Evolutionary conservation across 495 filamentous ascomycete species (phyloP), one percentile per base, ranked within the genome.

Genomic region (Aspergillus incahuasiensis): DNA sequence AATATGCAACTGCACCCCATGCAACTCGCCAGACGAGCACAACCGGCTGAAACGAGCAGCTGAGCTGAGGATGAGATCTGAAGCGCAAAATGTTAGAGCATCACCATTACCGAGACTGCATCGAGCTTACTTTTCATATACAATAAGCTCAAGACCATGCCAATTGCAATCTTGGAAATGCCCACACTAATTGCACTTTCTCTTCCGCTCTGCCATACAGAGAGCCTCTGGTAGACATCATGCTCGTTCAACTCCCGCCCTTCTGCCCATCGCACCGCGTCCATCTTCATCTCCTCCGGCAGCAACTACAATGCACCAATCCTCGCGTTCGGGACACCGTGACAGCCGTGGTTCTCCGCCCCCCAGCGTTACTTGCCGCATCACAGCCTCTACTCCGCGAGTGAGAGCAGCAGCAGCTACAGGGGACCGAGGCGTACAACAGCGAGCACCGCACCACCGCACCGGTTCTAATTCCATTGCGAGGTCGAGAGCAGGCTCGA

Each of bases 31-130:
- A 47, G 85, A 89, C 34, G 86, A 91, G 49, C 94, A 98, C 69
- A 82, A 90, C 64, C 91, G 91, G 72, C 95, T 91, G 73, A 92
- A 95, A 68, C 96, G 94, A 69, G 91, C 90, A 63, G 88, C 89
- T 68, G 92, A 91, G 80, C 64, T 84, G 75, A 79, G 87, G 80
- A 63, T 84, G 75, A 79, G 87, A 79, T 63, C 65, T 61, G 53
- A 52, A 46, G 49, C 58, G 41, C 43, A 57, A 58, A 66, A 59
- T 61, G 52, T 64, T 61, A 58, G 58, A 60, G 54, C 52, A 35
- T 52, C 42, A 60, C 57, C 61, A 52, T 56, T 49, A 51, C 54
- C 52, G 57, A 25, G 52, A 57, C 5, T 19, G 19, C 25, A 6
- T 22, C 24, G 35, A 48, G 9, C 25, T 48, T 48, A 30, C 25